Conservation (phyloP, 164 flowering plant species). For the Chimonanthus praecox region DNA sequence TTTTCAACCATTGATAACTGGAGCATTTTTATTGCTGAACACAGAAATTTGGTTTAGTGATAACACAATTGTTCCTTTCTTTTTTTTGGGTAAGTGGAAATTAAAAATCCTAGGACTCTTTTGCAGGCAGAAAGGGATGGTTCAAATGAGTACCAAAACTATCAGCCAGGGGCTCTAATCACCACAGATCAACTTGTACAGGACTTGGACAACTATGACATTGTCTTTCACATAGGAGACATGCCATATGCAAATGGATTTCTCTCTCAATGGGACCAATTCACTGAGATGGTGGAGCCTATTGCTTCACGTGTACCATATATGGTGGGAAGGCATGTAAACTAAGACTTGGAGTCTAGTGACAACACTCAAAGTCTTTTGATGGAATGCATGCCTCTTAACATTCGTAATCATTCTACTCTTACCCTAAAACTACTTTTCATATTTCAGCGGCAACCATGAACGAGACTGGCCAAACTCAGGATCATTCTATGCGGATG, state of each 20-base stretch:
- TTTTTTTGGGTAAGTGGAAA: not conserved
- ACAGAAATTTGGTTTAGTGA: not conserved
- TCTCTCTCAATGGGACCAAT: slow-evolving; percentile 93
- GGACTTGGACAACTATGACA: slow-evolving; percentile 63
- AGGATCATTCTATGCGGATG: slow-evolving; percentile 61
- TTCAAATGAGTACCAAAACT: slow-evolving; percentile 68
- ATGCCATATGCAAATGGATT: slow-evolving; percentile 75
- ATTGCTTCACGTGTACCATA: slow-evolving; percentile 78
- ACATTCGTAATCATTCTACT: not conserved
- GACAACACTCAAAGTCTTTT: too few relatives aligned
- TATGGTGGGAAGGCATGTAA: slow-evolving; percentile 72
- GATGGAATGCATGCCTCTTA: too few relatives aligned
- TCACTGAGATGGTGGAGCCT: slow-evolving; percentile 77
- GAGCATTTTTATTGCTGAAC: not conserved
- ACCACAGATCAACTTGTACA: slow-evolving; percentile 72
- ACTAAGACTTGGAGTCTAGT: not conserved
- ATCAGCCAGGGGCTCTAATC: slow-evolving; percentile 80
- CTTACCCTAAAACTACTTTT: slow-evolving; percentile 1
- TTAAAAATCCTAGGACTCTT: not conserved
- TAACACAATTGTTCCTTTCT: not conserved
- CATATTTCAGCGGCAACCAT: slow-evolving; percentile 70
- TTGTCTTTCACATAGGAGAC: slow-evolving; percentile 88
- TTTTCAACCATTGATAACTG: not conserved
- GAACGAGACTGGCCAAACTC: slow-evolving; percentile 88
- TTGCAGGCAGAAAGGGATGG: slow-evolving; percentile 90